A percentile compares a stretch with the other conserved stretches of the same genome.
These are phyloP conservation scores for Lophiostoma macrostomum DNA, from an alignment of 495 filamentous ascomycete species.

Conservation along the genomic window DNA sequence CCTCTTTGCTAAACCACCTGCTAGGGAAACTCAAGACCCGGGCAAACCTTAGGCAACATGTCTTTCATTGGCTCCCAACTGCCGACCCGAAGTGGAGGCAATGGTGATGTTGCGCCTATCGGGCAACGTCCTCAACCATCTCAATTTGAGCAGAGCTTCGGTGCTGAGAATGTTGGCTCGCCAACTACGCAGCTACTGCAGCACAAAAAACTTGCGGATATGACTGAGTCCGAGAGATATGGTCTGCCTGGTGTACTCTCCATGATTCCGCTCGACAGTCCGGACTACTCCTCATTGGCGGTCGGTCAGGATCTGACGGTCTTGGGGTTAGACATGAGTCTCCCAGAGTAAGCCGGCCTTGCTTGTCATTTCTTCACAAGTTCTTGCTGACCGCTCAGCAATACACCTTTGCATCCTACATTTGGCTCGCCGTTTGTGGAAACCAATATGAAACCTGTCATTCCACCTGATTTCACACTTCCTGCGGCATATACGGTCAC, in stretches of 20 bases:
- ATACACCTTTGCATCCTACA: conserved; percentile 60
- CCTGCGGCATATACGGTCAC: conserved; percentile 84
- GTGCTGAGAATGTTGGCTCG: conserved; percentile 47
- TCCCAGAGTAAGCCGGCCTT: conserved; percentile 61
- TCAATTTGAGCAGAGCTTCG: conserved; percentile 38
- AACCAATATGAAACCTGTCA: conserved; percentile 57
- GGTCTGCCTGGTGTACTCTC: conserved; percentile 75
- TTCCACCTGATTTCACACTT: conserved; percentile 68
- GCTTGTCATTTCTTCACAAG: conserved; percentile 2
- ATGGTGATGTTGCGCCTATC: conserved; percentile 11
- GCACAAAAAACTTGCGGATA: conserved; percentile 63
- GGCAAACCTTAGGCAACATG: conserved; percentile 21
- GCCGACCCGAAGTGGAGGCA: conserved; percentile 4
- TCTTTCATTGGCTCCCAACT: conserved; percentile 22
- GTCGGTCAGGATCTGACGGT: conserved; percentile 74
- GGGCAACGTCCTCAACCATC: conserved; percentile 21
- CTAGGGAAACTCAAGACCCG: conserved; percentile 17
- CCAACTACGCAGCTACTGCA: conserved; percentile 45
- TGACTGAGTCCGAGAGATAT: conserved; percentile 77
- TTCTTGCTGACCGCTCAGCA: conserved; percentile 20
- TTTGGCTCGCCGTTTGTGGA: conserved; percentile 71
- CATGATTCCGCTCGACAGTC: conserved; percentile 73
- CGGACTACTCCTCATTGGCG: conserved; percentile 70
- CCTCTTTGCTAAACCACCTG: neutral
- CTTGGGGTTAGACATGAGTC: conserved; percentile 75